Percentiles rank a stretch among this genome's conserved stretches.
phyloP scores from a whole-genome alignment of 345 rosid species.

The Cardamine resedifolia region DNA sequence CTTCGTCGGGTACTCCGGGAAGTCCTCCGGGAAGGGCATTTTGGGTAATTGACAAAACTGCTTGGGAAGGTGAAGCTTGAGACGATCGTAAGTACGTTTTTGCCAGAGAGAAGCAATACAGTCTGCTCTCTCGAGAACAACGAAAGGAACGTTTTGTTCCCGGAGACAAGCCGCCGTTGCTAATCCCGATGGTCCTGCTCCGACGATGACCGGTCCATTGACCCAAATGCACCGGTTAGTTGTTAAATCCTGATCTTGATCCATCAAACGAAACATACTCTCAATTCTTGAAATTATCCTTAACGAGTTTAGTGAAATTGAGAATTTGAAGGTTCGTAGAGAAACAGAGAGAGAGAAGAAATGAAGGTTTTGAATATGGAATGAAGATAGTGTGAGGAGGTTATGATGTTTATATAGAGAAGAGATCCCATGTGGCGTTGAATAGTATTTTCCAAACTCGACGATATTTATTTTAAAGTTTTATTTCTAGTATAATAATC shows the following conservation, averaged over 20 bases:
- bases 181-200: constrained; percentile 86
- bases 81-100: constrained; percentile 73
- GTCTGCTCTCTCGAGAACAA: constrained; percentile 73
- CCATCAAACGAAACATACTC: constrained; percentile 42
- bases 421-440: constrained; percentile 32
- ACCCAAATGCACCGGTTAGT: constrained; percentile 61
- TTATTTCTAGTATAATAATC: not conserved
- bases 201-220: constrained; percentile 76
- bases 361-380: constrained; percentile 26
- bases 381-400: constrained; percentile 25
- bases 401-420: constrained; percentile 29
- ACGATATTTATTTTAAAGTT: constrained; percentile 18
- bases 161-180: constrained; percentile 80
- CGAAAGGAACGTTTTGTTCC: constrained; percentile 68
- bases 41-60: constrained; percentile 85
- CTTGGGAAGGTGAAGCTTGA: constrained; percentile 80
- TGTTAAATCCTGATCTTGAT: constrained; percentile 45
- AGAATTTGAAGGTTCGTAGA: not conserved
- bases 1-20: constrained; percentile 72
- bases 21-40: constrained; percentile 70
- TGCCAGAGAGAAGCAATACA: constrained; percentile 92
- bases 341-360: constrained; percentile 10
- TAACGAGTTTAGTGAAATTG: not conserved
- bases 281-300: constrained; percentile 38
- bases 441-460: constrained; percentile 15